Conservation (phyloP, 305 asterid species). For the Plantago lanceolata region DNA sequence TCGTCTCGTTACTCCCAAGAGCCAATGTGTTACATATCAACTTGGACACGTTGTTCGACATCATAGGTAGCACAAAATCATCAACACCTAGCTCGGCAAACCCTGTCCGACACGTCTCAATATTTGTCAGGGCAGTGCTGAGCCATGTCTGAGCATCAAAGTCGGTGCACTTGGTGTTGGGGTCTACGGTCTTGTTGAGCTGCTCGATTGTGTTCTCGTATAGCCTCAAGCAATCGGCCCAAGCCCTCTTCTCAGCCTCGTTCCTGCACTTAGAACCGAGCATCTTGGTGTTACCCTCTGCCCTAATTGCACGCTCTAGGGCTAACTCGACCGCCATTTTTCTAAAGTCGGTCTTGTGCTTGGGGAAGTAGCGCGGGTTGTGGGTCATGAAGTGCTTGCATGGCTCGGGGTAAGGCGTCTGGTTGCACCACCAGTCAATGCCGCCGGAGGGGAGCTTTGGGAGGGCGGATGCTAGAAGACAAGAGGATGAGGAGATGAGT, state of each 20-base stretch:
- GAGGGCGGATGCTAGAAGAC: background rate
- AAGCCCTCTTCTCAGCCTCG: constrained; percentile 54
- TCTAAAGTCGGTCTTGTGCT: constrained; percentile 37
- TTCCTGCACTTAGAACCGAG: constrained; percentile 46
- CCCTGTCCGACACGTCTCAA: constrained; percentile 70
- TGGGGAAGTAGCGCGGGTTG: constrained; percentile 25
- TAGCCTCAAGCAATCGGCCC: constrained; percentile 66
- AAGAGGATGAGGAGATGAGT: constrained; percentile 28
- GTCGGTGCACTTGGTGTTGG: constrained; percentile 37
- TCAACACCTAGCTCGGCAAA: constrained; percentile 54
- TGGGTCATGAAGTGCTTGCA: constrained; percentile 50
- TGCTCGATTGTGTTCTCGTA: constrained; percentile 43
- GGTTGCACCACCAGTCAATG: constrained; percentile 49
- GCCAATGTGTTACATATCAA: constrained; percentile 68
- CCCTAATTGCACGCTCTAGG: constrained; percentile 43
- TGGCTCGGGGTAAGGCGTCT: constrained; percentile 59
- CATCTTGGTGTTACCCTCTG: constrained; percentile 34
- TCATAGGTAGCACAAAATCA: constrained; percentile 39
- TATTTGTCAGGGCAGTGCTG: constrained; percentile 68
- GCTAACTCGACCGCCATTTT: constrained; percentile 46
- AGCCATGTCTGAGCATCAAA: constrained; percentile 77
- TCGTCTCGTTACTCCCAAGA: constrained; percentile 33
- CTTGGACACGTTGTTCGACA: constrained; percentile 52
- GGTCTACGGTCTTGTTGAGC: constrained; percentile 52
- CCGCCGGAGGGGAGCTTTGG: constrained; percentile 22